Evolutionary conservation across 306 rosid species (phyloP), one percentile per base, ranked within the genome.

Genomic region (Senna tora): DNA sequence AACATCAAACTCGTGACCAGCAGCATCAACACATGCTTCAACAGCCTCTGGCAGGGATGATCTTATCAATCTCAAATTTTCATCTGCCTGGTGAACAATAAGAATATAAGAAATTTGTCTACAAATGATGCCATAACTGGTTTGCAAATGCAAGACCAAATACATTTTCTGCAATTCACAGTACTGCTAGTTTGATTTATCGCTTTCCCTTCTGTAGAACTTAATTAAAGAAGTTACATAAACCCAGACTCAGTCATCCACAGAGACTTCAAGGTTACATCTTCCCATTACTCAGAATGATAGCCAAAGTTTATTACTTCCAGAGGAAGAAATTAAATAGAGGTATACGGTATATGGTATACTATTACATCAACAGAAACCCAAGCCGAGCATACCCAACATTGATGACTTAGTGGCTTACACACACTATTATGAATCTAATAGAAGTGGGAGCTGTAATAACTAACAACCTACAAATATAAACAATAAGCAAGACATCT

Each of bases 1-100:
- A 81, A 82, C 76, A 79, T 91, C 98, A 86, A 91, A 94, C 82
- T 94, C 98, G 79, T 91, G 97, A 52, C 98, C 97, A 14, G 95
- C 87, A 82, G 97, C 97, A 56, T 91, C 97, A 71, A 91, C 86
- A 67, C 97, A 91, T 60, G 97, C 95, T 84, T 94, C 98, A 69
- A 91, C 97, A 75, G 98, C 98, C 87, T 91, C 97, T 7, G 92
- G 90, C 80, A 94, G 88, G 47, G 95, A 83, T 2, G 92, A 71
- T 65, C 85, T 87, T 77, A 94, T 94, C 77, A 94, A 79, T 85
- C 98, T 87, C 85, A 94, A 91, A 80, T 94, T 94, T 78, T 94
- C 98, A 87, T 94, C 98, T 52, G 98, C 97, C 98, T 94, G 91
- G 74, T 63, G 47, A 81, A 82, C 41, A 75, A 77, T 56, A 55